A percentile compares a stretch with the other conserved stretches of the same genome.
phyloP scores from a whole-genome alignment of 2,329 filamentous ascomycete species.

The Calonectria henricotiae region DNA sequence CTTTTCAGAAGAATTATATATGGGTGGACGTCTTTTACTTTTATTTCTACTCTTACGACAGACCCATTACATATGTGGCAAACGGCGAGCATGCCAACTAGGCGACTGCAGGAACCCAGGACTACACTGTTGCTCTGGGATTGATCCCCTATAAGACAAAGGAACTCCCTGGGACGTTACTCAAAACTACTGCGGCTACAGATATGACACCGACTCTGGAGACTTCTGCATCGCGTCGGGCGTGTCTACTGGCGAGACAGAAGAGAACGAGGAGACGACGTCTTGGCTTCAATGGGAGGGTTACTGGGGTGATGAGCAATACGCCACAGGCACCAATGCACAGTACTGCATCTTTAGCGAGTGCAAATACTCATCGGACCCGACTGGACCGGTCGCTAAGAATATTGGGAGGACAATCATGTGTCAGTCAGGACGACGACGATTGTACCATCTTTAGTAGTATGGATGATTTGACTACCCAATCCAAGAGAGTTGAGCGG shows the following conservation, averaged over 20 bases:
- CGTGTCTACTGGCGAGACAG: neutral
- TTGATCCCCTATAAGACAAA: conserved; percentile 4
- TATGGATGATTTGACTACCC: neutral
- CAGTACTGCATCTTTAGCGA: conserved; percentile 15
- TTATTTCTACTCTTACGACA: conserved; percentile 18
- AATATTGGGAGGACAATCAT: conserved; percentile 7
- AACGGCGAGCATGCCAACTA: conserved; percentile 12
- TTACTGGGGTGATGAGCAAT: conserved; percentile 11
- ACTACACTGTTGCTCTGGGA: conserved; percentile 8
- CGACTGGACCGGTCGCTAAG: conserved; percentile 7
- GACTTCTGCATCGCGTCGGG: conserved; percentile 5
- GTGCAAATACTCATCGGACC: conserved; percentile 14
- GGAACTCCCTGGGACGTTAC: conserved; percentile 7
- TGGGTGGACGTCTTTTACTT: conserved; percentile 18
- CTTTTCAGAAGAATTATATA: conserved; percentile 12
- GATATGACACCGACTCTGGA: conserved; percentile 6
- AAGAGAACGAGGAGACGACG: neutral
- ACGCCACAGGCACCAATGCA: neutral
- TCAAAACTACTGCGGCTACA: conserved; percentile 2
- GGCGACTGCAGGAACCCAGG: neutral
- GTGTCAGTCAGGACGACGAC: conserved; percentile 1
- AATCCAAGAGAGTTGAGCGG: conserved; percentile 7
- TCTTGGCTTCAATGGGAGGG: conserved; percentile 7
- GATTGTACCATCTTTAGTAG: conserved; percentile 4
- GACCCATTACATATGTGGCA: neutral